Base-by-base conservation (phyloP, 257 asterid genomes). In the Solanum lycopersicoides region DNA sequence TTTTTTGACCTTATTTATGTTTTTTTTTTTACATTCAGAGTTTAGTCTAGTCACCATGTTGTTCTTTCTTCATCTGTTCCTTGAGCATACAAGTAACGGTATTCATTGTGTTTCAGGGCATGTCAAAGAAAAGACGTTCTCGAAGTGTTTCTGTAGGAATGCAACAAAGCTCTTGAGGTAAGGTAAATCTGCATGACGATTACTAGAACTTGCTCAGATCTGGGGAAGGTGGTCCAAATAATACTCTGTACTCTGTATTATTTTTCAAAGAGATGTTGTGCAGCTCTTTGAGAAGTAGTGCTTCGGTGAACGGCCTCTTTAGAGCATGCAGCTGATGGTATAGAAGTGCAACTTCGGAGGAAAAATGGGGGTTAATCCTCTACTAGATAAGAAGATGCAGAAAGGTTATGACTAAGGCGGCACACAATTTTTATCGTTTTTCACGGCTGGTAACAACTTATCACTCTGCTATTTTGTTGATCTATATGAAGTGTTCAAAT, bases 61-160 rank as follows among this genome's bases (percentile, higher is more conserved):
- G 63, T 82, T 82, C 69, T 8, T 28, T 28, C 85, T 47, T 30
- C 85, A 50, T 82, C 30, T 30, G 30, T 80, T 80, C 68, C 85
- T 82, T 50, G 44, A 82, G 45, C 85, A 50, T 16, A 30, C 20
- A 82, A 50, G 32, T 82, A 82, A 82, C 16, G 28, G 30, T 30
- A 47, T 82, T 25, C 30, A 68, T 44, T 83, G 82, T 47, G 7
- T 59, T 37, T 59, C 88, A 95, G 98, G 94, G 45, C 83, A 89
- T 86, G 35, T 89, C 98, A 71, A 93, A 91, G 95, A 95, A 92
- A 87, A 91, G 92, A 89, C 90, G 96, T 87, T 90, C 93, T 90
- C 91, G 95, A 87, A 94, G 98, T 87, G 97, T 89, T 85, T 94
- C 97, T 86, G 91, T 92, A 28, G 94, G 92, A 42, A 74, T 87